Percentiles rank a stretch among this genome's conserved stretches.
These are phyloP conservation scores for Oenanthe sinensis DNA, from an alignment of 129 eudicot genomes.

Conservation along the genomic window DNA sequence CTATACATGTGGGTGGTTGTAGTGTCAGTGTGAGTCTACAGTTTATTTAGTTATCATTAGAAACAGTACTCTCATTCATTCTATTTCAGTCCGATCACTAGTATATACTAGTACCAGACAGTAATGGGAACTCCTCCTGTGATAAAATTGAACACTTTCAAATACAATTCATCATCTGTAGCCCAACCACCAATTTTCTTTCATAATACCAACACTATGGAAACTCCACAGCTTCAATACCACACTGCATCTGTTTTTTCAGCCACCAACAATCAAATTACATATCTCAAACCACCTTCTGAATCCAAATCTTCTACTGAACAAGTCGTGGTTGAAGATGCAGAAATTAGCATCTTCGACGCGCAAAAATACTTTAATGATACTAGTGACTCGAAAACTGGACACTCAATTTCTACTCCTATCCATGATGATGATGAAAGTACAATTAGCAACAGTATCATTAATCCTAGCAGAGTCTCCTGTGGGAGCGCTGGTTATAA, in stretches of 20 bases:
- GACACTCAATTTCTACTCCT: neutral
- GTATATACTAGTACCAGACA: no score
- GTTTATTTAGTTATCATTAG: neutral
- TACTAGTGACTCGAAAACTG: conserved; percentile 11
- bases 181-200: neutral
- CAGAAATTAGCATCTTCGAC: conserved; percentile 56
- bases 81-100: neutral
- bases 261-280: neutral
- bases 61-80: neutral
- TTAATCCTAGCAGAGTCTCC: conserved; percentile 15
- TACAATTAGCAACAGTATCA: neutral
- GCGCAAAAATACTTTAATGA: conserved; percentile 53
- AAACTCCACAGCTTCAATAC: neutral
- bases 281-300: neutral
- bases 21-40: neutral
- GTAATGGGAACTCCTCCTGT: conserved; percentile 4
- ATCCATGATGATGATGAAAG: neutral
- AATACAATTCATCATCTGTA: neutral
- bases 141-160: neutral
- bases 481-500: conserved; percentile 17
- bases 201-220: neutral
- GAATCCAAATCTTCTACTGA: neutral
- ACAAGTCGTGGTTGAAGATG: conserved; percentile 2
- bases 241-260: neutral
- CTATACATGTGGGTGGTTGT: neutral